Evolutionary conservation across 176 grass and related monocot species (phyloP), one percentile per base, ranked within the genome.

Genomic region (Typha latifolia): DNA sequence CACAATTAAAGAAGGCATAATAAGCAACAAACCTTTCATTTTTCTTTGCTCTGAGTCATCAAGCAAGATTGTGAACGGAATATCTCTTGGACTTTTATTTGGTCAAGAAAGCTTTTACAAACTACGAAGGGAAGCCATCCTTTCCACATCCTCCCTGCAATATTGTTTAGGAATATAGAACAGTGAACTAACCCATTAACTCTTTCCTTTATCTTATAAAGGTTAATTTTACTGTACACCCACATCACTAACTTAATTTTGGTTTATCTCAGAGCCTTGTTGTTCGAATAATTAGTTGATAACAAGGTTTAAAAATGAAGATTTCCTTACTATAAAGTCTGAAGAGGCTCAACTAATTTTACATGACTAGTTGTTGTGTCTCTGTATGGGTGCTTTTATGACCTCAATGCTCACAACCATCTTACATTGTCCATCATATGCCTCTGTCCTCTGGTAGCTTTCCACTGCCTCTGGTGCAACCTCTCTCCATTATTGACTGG

Each of bases 401-500:
- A 43, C 5, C n/a, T 53, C 51, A 7, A 53, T 53, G 51, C 51
- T 53, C 51, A 53, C 51, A 53, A 53, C 15, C 51, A 53, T 18
- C n/a, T 53, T 14, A 15, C 22, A 20, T 61, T 61, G 18, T 21
- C 11, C 15, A 61, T 61, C 55, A 61, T 61, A 16, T 29, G 27
- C 27, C 27, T 5, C 55, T 61, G 57, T 26, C 57, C 57, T 61
- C 57, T 22, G 57, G 57, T 61, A 12, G 57, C 57, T 61, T 61
- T 61, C 57, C 23, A 26, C 57, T 26, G 20, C 57, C 21, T 61
- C 37, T 43, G 37, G 37, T 61, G 57, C 57, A 61, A 24, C 20
- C 57, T 22, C 57, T 22, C 57, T 26, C 57, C 57, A 61, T 61
- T 24, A 61, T 61, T 61, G 57, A 61, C 10, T 61, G 21, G 57